These are phyloP conservation scores for Lecanicillium sp. DNA, from an alignment of 2,329 filamentous ascomycete species.

Conservation along the genomic window DNA sequence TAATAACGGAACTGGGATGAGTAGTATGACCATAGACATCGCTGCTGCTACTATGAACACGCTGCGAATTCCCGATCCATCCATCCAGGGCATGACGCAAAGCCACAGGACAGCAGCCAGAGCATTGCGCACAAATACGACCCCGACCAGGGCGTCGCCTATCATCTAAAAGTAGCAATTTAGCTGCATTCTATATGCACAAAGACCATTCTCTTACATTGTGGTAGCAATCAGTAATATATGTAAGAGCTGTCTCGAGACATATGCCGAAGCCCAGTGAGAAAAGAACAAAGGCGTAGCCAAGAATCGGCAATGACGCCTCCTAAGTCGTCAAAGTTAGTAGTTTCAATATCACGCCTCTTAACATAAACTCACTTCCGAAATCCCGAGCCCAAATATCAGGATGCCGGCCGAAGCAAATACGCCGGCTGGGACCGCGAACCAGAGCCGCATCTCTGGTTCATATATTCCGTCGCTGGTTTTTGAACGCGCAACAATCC, in stretches of 20 bases:
- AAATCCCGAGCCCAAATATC: slow-evolving; percentile 2
- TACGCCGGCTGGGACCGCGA: not conserved
- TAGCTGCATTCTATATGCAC: no score
- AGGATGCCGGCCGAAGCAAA: slow-evolving; percentile 1
- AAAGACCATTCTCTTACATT: not conserved
- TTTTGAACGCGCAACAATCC: not conserved
- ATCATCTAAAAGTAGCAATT: slow-evolving; percentile 2
- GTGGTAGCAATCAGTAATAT: slow-evolving; percentile 5
- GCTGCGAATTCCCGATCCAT: not conserved
- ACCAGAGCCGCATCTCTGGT: slow-evolving; percentile 5
- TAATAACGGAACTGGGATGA: slow-evolving; percentile 3
- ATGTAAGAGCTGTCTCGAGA: slow-evolving; percentile 1
- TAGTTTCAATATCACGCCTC: not conserved
- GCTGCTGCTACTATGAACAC: not conserved
- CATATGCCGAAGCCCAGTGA: slow-evolving; percentile 1
- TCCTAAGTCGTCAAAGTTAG: not conserved
- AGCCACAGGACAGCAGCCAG: slow-evolving; percentile 1
- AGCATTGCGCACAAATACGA: slow-evolving; percentile 6
- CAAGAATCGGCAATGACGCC: not conserved
- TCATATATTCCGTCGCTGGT: slow-evolving; percentile 1
- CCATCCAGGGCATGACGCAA: slow-evolving; percentile 1
- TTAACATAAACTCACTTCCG: not conserved
- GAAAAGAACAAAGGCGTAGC: not conserved
- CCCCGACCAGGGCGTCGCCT: slow-evolving; percentile 3
- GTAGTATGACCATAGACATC: not conserved